Evolutionary conservation across 192 early-diverging fungal species (phyloP).

Genomic region (Coemansia sp.): DNA sequence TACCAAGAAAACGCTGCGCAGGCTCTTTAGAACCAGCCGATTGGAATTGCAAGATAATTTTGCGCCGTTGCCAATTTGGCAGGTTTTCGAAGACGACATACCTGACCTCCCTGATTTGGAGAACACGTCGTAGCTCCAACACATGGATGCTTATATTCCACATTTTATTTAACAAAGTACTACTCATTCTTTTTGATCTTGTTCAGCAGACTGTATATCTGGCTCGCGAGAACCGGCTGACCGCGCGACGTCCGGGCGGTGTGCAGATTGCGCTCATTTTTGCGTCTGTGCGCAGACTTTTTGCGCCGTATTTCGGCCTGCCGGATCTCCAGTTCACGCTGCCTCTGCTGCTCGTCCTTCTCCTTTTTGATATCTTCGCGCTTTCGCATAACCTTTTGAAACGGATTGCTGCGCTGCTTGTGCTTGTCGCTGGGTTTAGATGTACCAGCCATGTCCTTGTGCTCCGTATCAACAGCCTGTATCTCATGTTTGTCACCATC

Average conservation of each 20-base stretch:
- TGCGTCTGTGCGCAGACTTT: constrained; percentile 30
- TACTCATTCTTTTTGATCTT: constrained; percentile 30
- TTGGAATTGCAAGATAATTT: background rate
- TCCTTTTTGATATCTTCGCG: constrained; percentile 21
- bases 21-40: background rate
- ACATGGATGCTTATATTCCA: background rate
- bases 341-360: constrained; percentile 20
- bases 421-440: constrained; percentile 1
- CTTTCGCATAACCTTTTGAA: constrained; percentile 27
- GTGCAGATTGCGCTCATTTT: constrained; percentile 33
- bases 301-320: constrained; percentile 21
- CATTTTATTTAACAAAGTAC: background rate
- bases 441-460: background rate
- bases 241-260: constrained; percentile 33
- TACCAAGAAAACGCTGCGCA: background rate
- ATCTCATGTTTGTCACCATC: background rate
- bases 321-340: constrained; percentile 20
- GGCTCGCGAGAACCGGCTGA: constrained; percentile 44
- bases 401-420: constrained; percentile 39
- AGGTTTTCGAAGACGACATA: constrained; percentile 26
- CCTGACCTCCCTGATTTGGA: constrained; percentile 7
- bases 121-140: background rate
- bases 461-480: background rate
- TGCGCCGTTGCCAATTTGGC: constrained; percentile 10
- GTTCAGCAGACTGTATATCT: constrained; percentile 29